These are phyloP conservation scores for Lepidium didymum DNA, from an alignment of 345 rosid genomes.

Conservation along the genomic window DNA sequence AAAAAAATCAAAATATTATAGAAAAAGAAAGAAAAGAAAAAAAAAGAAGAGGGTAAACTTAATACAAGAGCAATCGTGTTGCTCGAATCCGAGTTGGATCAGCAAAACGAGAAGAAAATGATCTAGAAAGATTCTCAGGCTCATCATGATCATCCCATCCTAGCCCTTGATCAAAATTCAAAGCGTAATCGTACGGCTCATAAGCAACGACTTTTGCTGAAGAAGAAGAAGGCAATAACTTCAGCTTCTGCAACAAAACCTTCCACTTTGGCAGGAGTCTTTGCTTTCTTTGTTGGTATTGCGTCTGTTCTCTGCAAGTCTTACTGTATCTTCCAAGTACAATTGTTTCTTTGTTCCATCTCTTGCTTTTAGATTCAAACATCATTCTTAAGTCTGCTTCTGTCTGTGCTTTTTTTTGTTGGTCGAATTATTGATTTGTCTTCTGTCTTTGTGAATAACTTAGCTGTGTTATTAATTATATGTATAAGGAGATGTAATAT, in stretches of 20 bases:
- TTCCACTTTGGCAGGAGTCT: constrained; percentile 25
- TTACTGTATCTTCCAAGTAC: constrained; percentile 27
- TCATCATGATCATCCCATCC: constrained; percentile 40
- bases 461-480: constrained; percentile 12
- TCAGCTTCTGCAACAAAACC: constrained; percentile 36
- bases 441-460: not conserved
- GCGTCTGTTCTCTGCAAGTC: constrained; percentile 23
- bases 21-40: not conserved
- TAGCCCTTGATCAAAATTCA: constrained; percentile 56
- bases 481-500: not conserved
- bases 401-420: not conserved
- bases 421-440: not conserved
- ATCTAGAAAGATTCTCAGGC: constrained; percentile 43
- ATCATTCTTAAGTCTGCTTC: not conserved
- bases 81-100: constrained; percentile 28
- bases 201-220: constrained; percentile 24
- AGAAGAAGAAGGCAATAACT: constrained; percentile 23
- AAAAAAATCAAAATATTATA: not conserved
- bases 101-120: constrained; percentile 56
- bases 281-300: not conserved
- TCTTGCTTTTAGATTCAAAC: constrained; percentile 11
- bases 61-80: constrained; percentile 16
- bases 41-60: constrained; percentile 6
- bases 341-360: constrained; percentile 21
- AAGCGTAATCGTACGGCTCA: constrained; percentile 37